Percentiles rank a stretch among this genome's conserved stretches.
Evolutionary conservation across 305 asterid genomes (phyloP).

Genomic region (Plantago coronopus): DNA sequence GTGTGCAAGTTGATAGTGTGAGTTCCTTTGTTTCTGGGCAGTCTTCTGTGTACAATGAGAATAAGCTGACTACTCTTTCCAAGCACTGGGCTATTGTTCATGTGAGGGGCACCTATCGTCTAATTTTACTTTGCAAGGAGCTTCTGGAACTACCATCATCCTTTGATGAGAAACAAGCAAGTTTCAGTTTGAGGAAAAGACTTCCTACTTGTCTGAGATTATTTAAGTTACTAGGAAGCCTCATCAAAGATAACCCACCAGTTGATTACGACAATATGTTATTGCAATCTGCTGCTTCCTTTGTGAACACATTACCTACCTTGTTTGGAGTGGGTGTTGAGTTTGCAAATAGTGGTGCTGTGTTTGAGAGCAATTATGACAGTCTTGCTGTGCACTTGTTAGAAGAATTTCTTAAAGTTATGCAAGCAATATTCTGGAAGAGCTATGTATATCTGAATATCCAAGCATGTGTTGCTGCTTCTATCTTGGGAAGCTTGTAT

Average conservation of each 20-base stretch:
- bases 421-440: constrained; percentile 49
- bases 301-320: constrained; percentile 52
- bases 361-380: constrained; percentile 65
- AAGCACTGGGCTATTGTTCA: constrained; percentile 89
- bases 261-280: constrained; percentile 52
- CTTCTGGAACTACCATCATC: constrained; percentile 46
- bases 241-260: constrained; percentile 52
- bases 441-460: constrained; percentile 60
- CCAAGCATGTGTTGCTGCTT: constrained; percentile 64
- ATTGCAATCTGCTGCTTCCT: constrained; percentile 66
- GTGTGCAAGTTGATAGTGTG: constrained; percentile 47
- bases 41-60: constrained; percentile 41
- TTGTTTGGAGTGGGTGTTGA: constrained; percentile 64
- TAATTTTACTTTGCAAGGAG: constrained; percentile 53
- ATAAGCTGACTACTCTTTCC: constrained; percentile 44
- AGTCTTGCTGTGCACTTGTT: constrained; percentile 59
- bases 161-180: constrained; percentile 54
- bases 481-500: constrained; percentile 59
- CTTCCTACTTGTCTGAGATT: constrained; percentile 63
- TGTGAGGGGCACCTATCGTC: constrained; percentile 67
- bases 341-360: constrained; percentile 47
- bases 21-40: constrained; percentile 34
- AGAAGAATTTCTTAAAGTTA: constrained; percentile 82
- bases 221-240: constrained; percentile 63
- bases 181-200: constrained; percentile 55